Conservation (phyloP, 495 filamentous ascomycete species). For the Hypomontagnella submonticulosa region DNA sequence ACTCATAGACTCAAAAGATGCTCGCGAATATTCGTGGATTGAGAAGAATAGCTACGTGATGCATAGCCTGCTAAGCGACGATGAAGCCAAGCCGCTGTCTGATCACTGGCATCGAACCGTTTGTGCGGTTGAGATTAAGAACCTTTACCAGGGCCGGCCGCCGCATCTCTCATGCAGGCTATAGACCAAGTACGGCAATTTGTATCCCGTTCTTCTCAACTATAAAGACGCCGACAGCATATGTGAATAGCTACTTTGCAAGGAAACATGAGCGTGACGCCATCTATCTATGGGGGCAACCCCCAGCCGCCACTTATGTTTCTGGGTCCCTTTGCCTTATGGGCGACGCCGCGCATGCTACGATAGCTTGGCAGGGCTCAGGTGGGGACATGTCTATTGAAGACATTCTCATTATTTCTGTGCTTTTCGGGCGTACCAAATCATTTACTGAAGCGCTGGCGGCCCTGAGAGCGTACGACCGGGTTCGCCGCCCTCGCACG, state of each 20-base stretch:
- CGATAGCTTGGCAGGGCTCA: constrained; percentile 50
- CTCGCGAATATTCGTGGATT: constrained; percentile 34
- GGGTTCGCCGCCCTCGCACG: constrained; percentile 31
- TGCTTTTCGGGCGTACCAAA: constrained; percentile 41
- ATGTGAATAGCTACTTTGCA: constrained; percentile 20
- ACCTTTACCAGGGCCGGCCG: constrained; percentile 27
- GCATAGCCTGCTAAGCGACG: constrained; percentile 36
- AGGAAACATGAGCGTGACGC: constrained; percentile 16
- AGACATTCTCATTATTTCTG: constrained; percentile 50
- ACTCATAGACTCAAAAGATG: constrained; percentile 17
- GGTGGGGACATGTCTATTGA: constrained; percentile 54
- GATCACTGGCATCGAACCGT: constrained; percentile 22
- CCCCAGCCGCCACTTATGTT: constrained; percentile 29
- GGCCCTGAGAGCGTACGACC: constrained; percentile 39
- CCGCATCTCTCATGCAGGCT: constrained; percentile 16
- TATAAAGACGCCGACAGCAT: background rate
- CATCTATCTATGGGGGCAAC: constrained; percentile 35
- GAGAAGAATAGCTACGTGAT: constrained; percentile 15
- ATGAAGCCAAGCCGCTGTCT: constrained; percentile 7
- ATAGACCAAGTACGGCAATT: constrained; percentile 22
- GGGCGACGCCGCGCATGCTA: constrained; percentile 59
- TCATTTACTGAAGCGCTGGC: constrained; percentile 23
- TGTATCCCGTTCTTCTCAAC: background rate
- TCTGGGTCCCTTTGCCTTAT: constrained; percentile 46
- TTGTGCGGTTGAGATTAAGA: constrained; percentile 29